These are phyloP conservation scores for Bryopsis sp. DNA, from an alignment of 139 green algal species.

Conservation along the genomic window DNA sequence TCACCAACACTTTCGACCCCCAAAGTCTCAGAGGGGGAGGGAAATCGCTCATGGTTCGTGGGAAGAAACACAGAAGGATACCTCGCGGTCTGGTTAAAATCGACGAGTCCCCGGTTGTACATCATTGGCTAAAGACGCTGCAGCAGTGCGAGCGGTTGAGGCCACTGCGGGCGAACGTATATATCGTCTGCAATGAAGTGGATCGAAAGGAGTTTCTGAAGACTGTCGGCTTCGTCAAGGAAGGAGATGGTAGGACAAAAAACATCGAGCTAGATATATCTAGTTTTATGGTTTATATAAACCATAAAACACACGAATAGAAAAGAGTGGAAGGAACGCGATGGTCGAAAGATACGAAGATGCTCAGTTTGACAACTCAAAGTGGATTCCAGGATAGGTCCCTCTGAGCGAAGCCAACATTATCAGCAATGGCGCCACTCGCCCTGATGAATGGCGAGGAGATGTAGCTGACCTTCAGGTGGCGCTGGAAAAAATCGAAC, in stretches of 20 bases:
- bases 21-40: not conserved
- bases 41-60: not conserved
- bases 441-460: not conserved
- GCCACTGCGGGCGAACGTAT: not conserved
- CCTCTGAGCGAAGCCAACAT: not conserved
- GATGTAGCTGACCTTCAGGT: not conserved
- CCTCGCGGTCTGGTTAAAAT: not conserved
- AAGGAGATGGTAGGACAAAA: not conserved
- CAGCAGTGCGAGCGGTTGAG: not conserved
- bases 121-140: not conserved
- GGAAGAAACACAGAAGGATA: not conserved
- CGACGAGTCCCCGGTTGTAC: not conserved
- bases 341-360: not conserved
- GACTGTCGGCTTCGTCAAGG: not conserved
- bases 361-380: not conserved
- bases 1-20: not conserved
- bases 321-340: not conserved
- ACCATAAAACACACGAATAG: not conserved
- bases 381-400: not conserved
- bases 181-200: not conserved
- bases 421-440: not conserved
- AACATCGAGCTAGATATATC: not conserved
- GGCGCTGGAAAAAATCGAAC: not conserved
- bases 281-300: not conserved
- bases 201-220: not conserved